Percentiles rank a stretch among this genome's conserved stretches.
These are phyloP conservation scores for Colletotrichum somersetense DNA, from an alignment of 2,329 filamentous ascomycete species.

Conservation along the genomic window DNA sequence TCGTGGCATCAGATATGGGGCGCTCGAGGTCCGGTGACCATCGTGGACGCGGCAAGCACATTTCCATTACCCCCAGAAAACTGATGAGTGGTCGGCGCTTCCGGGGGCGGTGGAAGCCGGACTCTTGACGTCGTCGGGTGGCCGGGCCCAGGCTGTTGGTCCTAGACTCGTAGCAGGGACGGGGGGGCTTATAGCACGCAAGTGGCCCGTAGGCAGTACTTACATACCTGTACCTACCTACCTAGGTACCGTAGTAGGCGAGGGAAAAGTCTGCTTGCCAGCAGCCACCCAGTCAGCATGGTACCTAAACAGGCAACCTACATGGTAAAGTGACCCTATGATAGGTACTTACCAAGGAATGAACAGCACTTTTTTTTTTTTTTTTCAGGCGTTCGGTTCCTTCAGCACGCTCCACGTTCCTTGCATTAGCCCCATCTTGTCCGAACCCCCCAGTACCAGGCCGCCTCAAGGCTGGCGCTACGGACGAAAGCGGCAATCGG, in stretches of 20 bases:
- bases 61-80: constrained; percentile 43
- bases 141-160: constrained; percentile 17
- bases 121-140: constrained; percentile 35
- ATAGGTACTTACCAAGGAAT: background rate
- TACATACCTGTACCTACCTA: too few species aligned
- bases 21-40: constrained; percentile 33
- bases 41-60: constrained; percentile 25
- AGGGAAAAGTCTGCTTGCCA: constrained; percentile 12
- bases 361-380: background rate
- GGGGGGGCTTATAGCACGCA: background rate
- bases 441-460: constrained; percentile 6
- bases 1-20: constrained; percentile 30
- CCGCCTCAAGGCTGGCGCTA: constrained; percentile 20
- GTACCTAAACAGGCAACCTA: background rate
- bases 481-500: constrained; percentile 35
- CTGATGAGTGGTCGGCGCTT: constrained; percentile 32
- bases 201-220: background rate
- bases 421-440: constrained; percentile 41
- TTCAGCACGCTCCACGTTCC: constrained; percentile 29
- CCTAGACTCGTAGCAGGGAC: constrained; percentile 8
- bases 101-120: background rate
- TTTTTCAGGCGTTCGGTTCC: background rate
- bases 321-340: too few species aligned
- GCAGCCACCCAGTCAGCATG: background rate
- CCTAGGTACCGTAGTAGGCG: background rate